phyloP scores from a whole-genome alignment of 1,284 basidiomycete species.

The Trametes hirsuta region DNA sequence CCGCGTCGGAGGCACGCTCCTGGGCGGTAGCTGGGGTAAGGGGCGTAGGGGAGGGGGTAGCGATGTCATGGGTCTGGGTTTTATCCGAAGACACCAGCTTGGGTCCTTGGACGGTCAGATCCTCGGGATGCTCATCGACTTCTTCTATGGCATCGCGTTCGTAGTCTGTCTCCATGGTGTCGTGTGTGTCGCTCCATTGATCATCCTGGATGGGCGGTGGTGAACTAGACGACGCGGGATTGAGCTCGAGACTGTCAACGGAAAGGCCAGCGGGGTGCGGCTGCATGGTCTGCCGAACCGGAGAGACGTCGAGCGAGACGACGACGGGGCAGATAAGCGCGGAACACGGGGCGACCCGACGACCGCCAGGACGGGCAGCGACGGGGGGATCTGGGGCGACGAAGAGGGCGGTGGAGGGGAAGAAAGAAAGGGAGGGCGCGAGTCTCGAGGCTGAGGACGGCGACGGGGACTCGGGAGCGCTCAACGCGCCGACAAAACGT shows the following conservation, averaged over 20 bases:
- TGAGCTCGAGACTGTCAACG: conserved; percentile 32
- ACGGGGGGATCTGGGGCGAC: neutral
- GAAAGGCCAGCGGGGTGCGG: conserved; percentile 33
- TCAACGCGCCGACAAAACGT: conserved; percentile 17
- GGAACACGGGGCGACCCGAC: conserved; percentile 1
- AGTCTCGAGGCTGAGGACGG: conserved; percentile 3
- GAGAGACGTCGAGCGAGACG: conserved; percentile 1
- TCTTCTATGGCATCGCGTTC: conserved; percentile 38
- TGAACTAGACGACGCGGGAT: conserved; percentile 25
- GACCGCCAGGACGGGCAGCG: conserved; percentile 9
- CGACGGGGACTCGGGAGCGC: conserved; percentile 19
- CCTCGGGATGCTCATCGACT: conserved; percentile 31
- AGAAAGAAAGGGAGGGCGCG: neutral
- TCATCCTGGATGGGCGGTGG: conserved; percentile 35
- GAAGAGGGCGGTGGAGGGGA: conserved; percentile 1
- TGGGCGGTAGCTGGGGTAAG: conserved; percentile 27
- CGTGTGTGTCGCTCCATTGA: conserved; percentile 44
- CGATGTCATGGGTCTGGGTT: conserved; percentile 32
- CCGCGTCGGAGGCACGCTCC: conserved; percentile 36
- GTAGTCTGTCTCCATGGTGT: conserved; percentile 42
- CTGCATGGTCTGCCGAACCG: conserved; percentile 21
- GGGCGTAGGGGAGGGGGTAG: conserved; percentile 34
- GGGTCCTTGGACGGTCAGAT: conserved; percentile 37
- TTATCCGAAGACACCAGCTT: conserved; percentile 42
- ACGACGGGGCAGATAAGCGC: neutral